Conservation (phyloP, 2,329 filamentous ascomycete species). For the Colletotrichum brevisporum region DNA sequence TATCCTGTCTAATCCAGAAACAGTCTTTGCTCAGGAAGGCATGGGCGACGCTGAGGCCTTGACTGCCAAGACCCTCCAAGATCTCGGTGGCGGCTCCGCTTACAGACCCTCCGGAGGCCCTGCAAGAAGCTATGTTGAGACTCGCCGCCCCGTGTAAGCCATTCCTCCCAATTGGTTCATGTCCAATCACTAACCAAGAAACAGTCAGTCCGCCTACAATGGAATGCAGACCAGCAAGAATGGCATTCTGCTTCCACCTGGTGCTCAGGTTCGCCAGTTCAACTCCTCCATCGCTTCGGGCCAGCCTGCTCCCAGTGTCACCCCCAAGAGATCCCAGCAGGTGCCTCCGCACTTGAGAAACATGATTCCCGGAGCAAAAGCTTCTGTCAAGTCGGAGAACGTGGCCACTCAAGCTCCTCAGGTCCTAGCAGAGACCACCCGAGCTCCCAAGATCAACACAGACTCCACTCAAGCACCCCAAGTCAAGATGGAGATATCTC, state of each 20-base stretch:
- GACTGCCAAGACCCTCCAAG: constrained; percentile 45
- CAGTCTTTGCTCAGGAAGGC: constrained; percentile 43
- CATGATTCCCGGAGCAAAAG: background rate
- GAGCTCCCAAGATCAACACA: too few species aligned
- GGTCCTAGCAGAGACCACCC: too few species aligned
- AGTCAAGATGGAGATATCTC: too few species aligned
- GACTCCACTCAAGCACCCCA: too few species aligned
- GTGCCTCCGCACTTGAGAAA: constrained; percentile 25
- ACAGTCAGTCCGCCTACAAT: background rate
- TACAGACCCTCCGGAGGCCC: constrained; percentile 6
- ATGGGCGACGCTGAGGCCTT: constrained; percentile 51
- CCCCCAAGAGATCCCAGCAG: background rate
- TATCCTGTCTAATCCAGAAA: background rate
- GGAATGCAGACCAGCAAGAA: constrained; percentile 26
- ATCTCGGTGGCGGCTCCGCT: constrained; percentile 37
- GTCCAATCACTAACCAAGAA: background rate
- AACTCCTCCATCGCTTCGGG: background rate
- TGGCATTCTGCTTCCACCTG: constrained; percentile 22
- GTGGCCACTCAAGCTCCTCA: background rate
- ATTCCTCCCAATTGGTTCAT: background rate
- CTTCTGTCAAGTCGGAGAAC: background rate
- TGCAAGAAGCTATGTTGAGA: background rate
- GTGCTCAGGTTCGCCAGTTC: constrained; percentile 10
- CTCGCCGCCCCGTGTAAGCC: constrained; percentile 12
- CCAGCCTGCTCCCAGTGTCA: background rate